A percentile compares a stretch with the other conserved stretches of the same genome.
Evolutionary conservation across 179 eudicot genomes (phyloP).

Genomic region (Vitellaria paradoxa): DNA sequence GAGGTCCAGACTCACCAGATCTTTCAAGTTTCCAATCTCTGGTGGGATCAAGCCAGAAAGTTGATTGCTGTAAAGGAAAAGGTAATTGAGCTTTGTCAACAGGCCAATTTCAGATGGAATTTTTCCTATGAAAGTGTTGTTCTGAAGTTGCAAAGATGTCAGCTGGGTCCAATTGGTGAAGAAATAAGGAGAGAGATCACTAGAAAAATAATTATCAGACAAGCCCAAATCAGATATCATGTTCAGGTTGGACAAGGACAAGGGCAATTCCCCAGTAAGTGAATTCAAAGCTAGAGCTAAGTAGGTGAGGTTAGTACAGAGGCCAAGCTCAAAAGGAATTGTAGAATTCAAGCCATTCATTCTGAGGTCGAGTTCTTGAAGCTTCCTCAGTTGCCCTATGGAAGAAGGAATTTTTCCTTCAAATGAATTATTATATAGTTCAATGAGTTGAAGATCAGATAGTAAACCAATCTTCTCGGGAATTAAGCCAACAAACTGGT

Average conservation of each 20-base stretch:
- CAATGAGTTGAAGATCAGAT: slow-evolving; percentile 31
- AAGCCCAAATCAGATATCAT: slow-evolving; percentile 42
- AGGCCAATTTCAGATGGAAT: slow-evolving; percentile 29
- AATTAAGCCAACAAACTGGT: slow-evolving; percentile 34
- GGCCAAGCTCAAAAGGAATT: slow-evolving; percentile 64
- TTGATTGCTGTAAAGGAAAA: slow-evolving; percentile 40
- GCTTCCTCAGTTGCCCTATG: slow-evolving; percentile 51
- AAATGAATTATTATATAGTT: slow-evolving; percentile 36
- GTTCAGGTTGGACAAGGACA: slow-evolving; percentile 47
- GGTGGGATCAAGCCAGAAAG: slow-evolving; percentile 58
- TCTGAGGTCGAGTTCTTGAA: slow-evolving; percentile 37
- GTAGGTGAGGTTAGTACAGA: slow-evolving; percentile 51
- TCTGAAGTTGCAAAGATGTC: slow-evolving; percentile 50
- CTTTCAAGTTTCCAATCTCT: slow-evolving; percentile 33
- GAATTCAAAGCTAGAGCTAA: slow-evolving; percentile 51
- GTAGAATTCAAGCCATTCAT: slow-evolving; percentile 44
- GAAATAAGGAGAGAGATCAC: slow-evolving; percentile 49
- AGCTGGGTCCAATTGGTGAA: slow-evolving; percentile 56
- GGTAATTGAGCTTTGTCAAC: slow-evolving; percentile 39
- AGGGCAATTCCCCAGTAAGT: slow-evolving; percentile 49
- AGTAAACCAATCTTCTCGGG: slow-evolving; percentile 34
- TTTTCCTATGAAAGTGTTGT: slow-evolving; percentile 32
- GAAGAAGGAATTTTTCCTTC: slow-evolving; percentile 55
- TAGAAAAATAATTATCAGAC: slow-evolving; percentile 45
- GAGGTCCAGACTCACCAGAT: slow-evolving; percentile 27